Base-by-base conservation (phyloP, 352 stramenopile genomes). In the Hyaloperonospora brassicae region DNA sequence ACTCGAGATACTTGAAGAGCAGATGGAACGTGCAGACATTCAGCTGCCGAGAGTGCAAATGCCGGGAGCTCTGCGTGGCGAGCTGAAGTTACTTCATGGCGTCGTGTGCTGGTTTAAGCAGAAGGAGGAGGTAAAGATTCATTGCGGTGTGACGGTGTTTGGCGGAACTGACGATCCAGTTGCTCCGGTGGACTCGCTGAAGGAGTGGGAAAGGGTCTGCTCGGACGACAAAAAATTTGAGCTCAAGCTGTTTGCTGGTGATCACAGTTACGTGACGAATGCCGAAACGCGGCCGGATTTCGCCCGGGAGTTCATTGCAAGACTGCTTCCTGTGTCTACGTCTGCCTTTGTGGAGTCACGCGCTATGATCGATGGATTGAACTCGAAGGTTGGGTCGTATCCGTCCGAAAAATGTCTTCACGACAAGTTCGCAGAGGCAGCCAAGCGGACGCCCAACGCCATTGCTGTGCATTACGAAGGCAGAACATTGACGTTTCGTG, bases 381-480 rank as follows among this genome's bases (percentile, higher is more conserved):
- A 89, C 59, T 54, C 64, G 25, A 76, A 71, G 47, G 62, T 50
- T 8, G 71, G 60, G 2, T 7, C 73, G 17, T 95, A 93, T 59
- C 83, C 84, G 0, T 64, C 73, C 3, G 70, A 80, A 23, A 74
- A 79, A 41, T 93, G 83, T 53, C 66, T 95, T 49, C 86, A 95
- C 50, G 76, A 90, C 38, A 67, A 91, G 60, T 95, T 95, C 24
- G 57, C 59, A 1, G 79, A 87, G 34, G 79, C 77, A 6, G 86
- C 82, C 7, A 68, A 67, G 49, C 68, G 73, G 10, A 76, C 80
- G 27, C 84, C 80, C 1, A 66, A 94, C 42, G 72, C 62, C 13
- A 39, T 86, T 46, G 86, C 86, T 1, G 64, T 95, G 13, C 70
- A 81, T 52, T 89, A 93, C 55, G 72, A 90, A 58, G 78, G 64